Conservation (phyloP, 2,329 filamentous ascomycete species). For the Colletotrichum orchidophilum region DNA sequence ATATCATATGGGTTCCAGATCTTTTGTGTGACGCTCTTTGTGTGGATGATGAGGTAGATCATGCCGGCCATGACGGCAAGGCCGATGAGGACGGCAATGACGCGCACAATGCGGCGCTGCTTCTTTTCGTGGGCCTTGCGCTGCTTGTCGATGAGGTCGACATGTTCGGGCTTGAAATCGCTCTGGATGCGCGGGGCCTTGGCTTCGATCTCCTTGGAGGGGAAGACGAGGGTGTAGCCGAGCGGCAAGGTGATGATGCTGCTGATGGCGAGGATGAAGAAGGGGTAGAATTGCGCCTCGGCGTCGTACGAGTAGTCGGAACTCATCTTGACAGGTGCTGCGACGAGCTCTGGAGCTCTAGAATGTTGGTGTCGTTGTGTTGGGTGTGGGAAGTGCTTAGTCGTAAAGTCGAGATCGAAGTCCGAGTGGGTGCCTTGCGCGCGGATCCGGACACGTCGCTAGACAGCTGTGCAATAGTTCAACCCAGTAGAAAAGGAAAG, state of each 20-base stretch:
- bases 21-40: constrained; percentile 75
- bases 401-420: constrained; percentile 5
- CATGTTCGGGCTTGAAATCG: constrained; percentile 83
- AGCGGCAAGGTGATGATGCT: constrained; percentile 89
- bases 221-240: constrained; percentile 87
- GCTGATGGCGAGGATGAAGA: constrained; percentile 94
- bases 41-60: constrained; percentile 88
- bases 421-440: neutral
- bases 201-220: constrained; percentile 79
- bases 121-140: constrained; percentile 89
- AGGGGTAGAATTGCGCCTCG: constrained; percentile 97
- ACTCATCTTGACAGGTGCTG: constrained; percentile 71
- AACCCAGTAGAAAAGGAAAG: neutral
- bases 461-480: neutral
- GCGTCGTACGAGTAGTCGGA: constrained; percentile 99
- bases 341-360: constrained; percentile 43
- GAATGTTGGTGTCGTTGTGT: neutral
- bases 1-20: constrained; percentile 99
- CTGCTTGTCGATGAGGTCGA: constrained; percentile 82
- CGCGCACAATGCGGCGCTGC: constrained; percentile 88
- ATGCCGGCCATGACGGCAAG: constrained; percentile 90
- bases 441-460: constrained; percentile 16
- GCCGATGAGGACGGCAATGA: constrained; percentile 77
- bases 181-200: constrained; percentile 85
- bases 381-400: constrained; percentile 10